These are phyloP conservation scores for Malassezia pachydermatis DNA, from an alignment of 1,284 basidiomycete genomes.

Conservation along the genomic window DNA sequence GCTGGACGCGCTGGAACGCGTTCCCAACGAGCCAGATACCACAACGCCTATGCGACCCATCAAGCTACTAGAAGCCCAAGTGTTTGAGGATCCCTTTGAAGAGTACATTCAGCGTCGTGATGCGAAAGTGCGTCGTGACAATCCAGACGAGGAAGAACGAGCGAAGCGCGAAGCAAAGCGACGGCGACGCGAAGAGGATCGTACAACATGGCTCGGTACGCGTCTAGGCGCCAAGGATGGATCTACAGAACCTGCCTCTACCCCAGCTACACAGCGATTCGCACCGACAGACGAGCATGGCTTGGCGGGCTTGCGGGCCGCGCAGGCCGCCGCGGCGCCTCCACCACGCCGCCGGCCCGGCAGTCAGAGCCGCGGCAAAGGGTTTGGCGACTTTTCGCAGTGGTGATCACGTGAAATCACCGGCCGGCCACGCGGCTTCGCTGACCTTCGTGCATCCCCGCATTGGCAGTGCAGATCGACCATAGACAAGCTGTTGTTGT, in stretches of 20 bases:
- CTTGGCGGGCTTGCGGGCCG: conserved; percentile 12
- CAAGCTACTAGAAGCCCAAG: conserved; percentile 50
- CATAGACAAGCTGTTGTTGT: not conserved
- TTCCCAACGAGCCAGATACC: conserved; percentile 69
- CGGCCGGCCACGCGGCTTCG: not conserved
- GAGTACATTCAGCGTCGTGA: conserved; percentile 23
- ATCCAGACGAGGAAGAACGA: conserved; percentile 26
- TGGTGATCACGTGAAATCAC: conserved; percentile 22
- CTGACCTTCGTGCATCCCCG: not conserved
- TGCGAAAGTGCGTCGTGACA: conserved; percentile 20
- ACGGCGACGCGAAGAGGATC: conserved; percentile 33
- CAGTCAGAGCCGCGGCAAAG: conserved; percentile 6
- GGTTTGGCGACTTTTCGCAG: conserved; percentile 36
- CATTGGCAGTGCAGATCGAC: not conserved
- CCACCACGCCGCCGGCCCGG: not conserved
- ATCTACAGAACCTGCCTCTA: not conserved
- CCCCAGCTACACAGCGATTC: not conserved
- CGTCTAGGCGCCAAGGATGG: conserved; percentile 6
- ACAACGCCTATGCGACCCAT: conserved; percentile 76
- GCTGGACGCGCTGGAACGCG: conserved; percentile 67
- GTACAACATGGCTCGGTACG: conserved; percentile 39
- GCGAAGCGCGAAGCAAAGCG: conserved; percentile 28
- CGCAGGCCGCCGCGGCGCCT: not conserved
- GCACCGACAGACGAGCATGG: conserved; percentile 2
- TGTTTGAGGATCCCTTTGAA: conserved; percentile 40